phyloP scores from a whole-genome alignment of 192 early-diverging fungal genomes.

The Backusella macrospora region DNA sequence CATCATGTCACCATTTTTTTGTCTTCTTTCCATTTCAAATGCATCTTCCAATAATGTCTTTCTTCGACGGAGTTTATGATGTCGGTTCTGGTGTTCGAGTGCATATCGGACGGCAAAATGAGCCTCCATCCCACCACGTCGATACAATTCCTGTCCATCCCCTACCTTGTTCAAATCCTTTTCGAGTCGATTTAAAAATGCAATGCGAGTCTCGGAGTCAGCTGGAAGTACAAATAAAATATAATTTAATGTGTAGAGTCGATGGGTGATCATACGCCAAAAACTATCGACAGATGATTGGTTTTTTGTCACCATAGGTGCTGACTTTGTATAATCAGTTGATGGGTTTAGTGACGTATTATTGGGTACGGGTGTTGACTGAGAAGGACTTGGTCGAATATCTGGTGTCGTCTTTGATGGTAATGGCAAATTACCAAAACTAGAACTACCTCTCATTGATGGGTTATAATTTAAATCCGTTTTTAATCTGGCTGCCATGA shows the following conservation, averaged over 20 bases:
- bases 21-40: constrained; percentile 17
- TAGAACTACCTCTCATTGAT: constrained; percentile 14
- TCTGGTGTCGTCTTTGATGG: constrained; percentile 5
- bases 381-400: background rate
- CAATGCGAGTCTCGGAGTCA: constrained; percentile 8
- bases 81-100: background rate
- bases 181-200: constrained; percentile 9
- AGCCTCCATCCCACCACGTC: constrained; percentile 29
- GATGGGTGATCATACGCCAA: constrained; percentile 25
- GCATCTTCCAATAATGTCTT: constrained; percentile 15
- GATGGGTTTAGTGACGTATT: background rate
- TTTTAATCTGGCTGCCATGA: constrained; percentile 37
- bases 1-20: background rate
- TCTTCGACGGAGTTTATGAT: background rate
- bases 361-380: background rate
- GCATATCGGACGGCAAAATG: constrained; percentile 36
- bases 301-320: background rate
- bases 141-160: constrained; percentile 10
- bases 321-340: background rate
- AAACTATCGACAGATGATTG: constrained; percentile 23
- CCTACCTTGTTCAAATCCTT: background rate
- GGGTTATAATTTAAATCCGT: constrained; percentile 21
- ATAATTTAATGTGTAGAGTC: constrained; percentile 41
- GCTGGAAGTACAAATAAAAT: constrained; percentile 32
- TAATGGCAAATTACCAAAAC: constrained; percentile 2